Base-by-base conservation (phyloP, 805 yeast species). In the Saturnispora gosingensis region DNA sequence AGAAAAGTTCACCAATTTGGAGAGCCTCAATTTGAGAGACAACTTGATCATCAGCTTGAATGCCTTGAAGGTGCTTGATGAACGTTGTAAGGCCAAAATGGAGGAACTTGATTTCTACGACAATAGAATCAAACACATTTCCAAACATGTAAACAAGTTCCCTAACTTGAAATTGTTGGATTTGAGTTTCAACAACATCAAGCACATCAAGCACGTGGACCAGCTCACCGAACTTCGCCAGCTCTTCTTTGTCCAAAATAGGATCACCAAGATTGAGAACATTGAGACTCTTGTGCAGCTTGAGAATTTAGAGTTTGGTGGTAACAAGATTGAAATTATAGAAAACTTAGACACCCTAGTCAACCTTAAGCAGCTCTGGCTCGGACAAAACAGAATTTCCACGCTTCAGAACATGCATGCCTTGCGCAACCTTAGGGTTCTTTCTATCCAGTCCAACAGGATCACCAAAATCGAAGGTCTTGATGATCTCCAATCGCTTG, bases 21-120 rank as follows among this genome's bases (percentile, higher is more conserved):
- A 77, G 57, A 63, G 72, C 4, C 69, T 91, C 20, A 84, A 89
- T 54, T 72, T 93, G 53, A 78, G 99, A 63, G 96, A 89, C 61
- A 93, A 93, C 66, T 70, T 88, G 56, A 72, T 93, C 39, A 82
- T 85, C 28, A 77, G 84, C n/a, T 74, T 90, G 38, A 76, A 80
- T 43, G 89, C 81, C 9, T 70, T 91, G 18, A 89, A 89, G 53
- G 70, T 69, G 11, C 61, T 85, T 9, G 54, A 49, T 3, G 78
- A 80, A 16, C 16, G 46, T 8, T 38, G 52, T 30, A 72, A 68
- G 39, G 79, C 74, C 2, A 72, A 73, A 0, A 59, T 93, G 58
- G 85, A 79, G 57, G 93, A 88, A 54, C 69, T 93, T 53, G 99
- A 93, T 66, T 73, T 90, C 32, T 93, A 93, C 64, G 99, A 93